Percentiles rank a stretch among this genome's conserved stretches.
Evolutionary conservation across 2,329 filamentous ascomycete species (phyloP).

Genomic region (Xylaria sp.): DNA sequence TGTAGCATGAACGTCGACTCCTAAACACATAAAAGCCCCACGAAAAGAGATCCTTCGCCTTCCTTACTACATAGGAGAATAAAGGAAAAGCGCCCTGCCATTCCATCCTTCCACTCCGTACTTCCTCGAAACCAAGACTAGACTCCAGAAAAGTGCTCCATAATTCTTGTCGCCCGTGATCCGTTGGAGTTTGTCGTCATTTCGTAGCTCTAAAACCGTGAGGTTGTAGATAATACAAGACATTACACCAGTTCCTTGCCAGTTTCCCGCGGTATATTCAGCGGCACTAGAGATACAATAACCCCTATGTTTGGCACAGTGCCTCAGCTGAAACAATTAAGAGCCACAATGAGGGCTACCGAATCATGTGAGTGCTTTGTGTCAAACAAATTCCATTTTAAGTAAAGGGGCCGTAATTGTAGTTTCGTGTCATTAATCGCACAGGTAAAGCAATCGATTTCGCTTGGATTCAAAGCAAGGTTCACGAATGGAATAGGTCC

Average conservation of each 20-base stretch:
- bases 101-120: slow-evolving; percentile 10
- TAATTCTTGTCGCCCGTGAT: slow-evolving; percentile 1
- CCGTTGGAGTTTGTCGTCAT: slow-evolving; percentile 11
- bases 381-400: slow-evolving; percentile 8
- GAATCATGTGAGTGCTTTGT: background rate
- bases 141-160: slow-evolving; percentile 6
- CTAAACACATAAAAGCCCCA: slow-evolving; percentile 27
- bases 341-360: background rate
- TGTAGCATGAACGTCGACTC: slow-evolving; percentile 13
- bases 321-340: slow-evolving; percentile 13
- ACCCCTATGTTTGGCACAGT: background rate
- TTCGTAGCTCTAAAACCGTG: slow-evolving; percentile 17
- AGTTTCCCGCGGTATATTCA: slow-evolving; percentile 1
- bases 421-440: slow-evolving; percentile 40
- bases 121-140: slow-evolving; percentile 13
- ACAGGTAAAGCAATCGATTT: slow-evolving; percentile 40
- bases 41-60: slow-evolving; percentile 26
- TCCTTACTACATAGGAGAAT: slow-evolving; percentile 27
- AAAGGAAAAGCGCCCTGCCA: slow-evolving; percentile 26
- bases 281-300: slow-evolving; percentile 10
- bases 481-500: slow-evolving; percentile 95
- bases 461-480: slow-evolving; percentile 17
- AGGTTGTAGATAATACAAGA: slow-evolving; percentile 36
- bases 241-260: slow-evolving; percentile 35
- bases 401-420: slow-evolving; percentile 15